Evolutionary conservation across 768 basidiomycete species (phyloP), one percentile per base, ranked within the genome.

Genomic region (Lentinula raphanica): DNA sequence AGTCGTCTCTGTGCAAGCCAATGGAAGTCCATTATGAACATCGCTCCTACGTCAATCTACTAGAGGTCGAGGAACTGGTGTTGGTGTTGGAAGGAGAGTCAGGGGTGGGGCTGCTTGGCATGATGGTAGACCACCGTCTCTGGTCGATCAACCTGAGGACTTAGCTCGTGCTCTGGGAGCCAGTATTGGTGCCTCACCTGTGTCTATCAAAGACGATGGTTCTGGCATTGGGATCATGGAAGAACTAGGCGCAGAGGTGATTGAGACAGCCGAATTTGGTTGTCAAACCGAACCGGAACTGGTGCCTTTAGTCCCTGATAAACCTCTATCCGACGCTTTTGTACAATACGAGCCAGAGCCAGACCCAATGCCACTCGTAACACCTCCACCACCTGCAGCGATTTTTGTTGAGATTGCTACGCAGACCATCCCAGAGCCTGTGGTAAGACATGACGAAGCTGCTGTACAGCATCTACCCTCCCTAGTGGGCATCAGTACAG

Each of bases 91-190:
- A 36, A 79, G 87, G 35, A 78, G 87, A 44, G 67, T 76, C 8
- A 75, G 88, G 21, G 87, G 87, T 54, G 88, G 88, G 57, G 81
- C 82, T 29, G 81, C 87, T 5, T 88, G 80, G 73, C 84, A 85
- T 62, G 84, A 89, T 61, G 80, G 82, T 12, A 77, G 90, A 28
- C 88, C 89, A 15, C 74, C 84, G 23, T 89, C 87, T 0, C 72
- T 92, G 29, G 81, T 91, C 8, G 87, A 83, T 40, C 81, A 84
- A 17, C 88, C 90, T 0, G 88, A 87, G 64, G 83, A 87, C 7
- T 78, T 91, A 38, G 84, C 88, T 25, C 78, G 82, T 39, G 89
- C 88, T 65, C 72, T 92, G 49, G 74, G 80, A 44, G 69, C 35
- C 11, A 50, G 13, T 38, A 27, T 79, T 58, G 77, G 76, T 38